Percentiles rank a stretch among this genome's conserved stretches.
phyloP scores from a whole-genome alignment of 805 yeast genomes.

The Pichia manshurica region DNA sequence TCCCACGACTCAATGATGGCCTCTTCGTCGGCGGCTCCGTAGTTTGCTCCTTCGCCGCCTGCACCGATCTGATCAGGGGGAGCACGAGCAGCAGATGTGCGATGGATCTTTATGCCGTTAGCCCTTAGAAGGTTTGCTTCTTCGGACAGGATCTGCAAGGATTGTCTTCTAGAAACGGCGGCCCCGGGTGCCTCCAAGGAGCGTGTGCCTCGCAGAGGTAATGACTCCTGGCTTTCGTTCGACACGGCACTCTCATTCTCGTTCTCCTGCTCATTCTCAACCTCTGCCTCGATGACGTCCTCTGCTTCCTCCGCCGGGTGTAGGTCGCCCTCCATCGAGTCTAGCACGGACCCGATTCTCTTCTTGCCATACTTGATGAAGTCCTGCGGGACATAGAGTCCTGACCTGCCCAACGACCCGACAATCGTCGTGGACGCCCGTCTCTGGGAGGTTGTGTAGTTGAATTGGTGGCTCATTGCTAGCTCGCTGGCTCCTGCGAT shows the following conservation, averaged over 20 bases:
- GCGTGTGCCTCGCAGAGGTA: too few relatives aligned
- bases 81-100: slow-evolving; percentile 8
- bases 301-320: slow-evolving; percentile 12
- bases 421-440: slow-evolving; percentile 44
- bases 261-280: too few relatives aligned
- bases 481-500: too few relatives aligned
- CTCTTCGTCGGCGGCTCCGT: slow-evolving; percentile 17
- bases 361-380: slow-evolving; percentile 29
- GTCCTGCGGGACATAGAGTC: slow-evolving; percentile 47
- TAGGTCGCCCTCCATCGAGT: slow-evolving; percentile 18
- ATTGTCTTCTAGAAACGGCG: not conserved
- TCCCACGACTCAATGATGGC: slow-evolving; percentile 30
- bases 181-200: too few relatives aligned
- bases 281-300: not conserved
- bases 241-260: too few relatives aligned
- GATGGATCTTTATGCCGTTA: slow-evolving; percentile 25
- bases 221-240: too few relatives aligned
- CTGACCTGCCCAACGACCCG: slow-evolving; percentile 48
- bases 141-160: slow-evolving; percentile 19
- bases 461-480: slow-evolving; percentile 30
- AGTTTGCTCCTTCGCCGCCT: slow-evolving; percentile 13
- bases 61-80: too few relatives aligned
- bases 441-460: slow-evolving; percentile 41
- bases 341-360: slow-evolving; percentile 21
- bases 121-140: slow-evolving; percentile 27